These are phyloP conservation scores for Brasenia schreberi DNA, from an alignment of 164 flowering plant genomes.

Conservation along the genomic window DNA sequence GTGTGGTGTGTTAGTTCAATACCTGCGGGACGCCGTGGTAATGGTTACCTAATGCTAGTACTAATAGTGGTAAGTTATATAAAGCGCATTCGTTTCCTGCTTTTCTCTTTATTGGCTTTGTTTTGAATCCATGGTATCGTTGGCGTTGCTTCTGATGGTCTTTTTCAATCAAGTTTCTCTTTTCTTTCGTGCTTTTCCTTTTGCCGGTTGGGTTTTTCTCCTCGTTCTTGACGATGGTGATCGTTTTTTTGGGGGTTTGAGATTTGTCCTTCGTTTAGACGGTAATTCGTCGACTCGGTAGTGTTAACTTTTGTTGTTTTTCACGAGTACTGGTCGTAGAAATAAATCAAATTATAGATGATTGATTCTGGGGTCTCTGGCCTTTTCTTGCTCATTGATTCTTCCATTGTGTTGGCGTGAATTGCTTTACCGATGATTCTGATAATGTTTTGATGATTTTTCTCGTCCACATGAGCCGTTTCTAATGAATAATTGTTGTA, in stretches of 20 bases:
- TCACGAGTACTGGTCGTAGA: background rate
- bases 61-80: background rate
- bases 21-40: background rate
- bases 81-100: background rate
- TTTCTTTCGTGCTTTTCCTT: background rate
- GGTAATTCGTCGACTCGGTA: background rate
- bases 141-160: background rate
- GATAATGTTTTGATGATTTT: background rate
- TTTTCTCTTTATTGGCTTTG: background rate
- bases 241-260: background rate
- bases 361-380: background rate
- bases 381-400: background rate
- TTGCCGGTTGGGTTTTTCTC: background rate
- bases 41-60: background rate
- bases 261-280: background rate
- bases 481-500: background rate
- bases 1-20: background rate
- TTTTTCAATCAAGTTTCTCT: background rate
- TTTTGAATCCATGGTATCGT: background rate
- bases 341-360: background rate
- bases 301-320: background rate
- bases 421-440: background rate
- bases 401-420: background rate
- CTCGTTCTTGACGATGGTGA: background rate
- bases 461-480: background rate